These are phyloP conservation scores for Ophiostoma himal-ulmi DNA, from an alignment of 2,329 filamentous ascomycete genomes.

Conservation along the genomic window DNA sequence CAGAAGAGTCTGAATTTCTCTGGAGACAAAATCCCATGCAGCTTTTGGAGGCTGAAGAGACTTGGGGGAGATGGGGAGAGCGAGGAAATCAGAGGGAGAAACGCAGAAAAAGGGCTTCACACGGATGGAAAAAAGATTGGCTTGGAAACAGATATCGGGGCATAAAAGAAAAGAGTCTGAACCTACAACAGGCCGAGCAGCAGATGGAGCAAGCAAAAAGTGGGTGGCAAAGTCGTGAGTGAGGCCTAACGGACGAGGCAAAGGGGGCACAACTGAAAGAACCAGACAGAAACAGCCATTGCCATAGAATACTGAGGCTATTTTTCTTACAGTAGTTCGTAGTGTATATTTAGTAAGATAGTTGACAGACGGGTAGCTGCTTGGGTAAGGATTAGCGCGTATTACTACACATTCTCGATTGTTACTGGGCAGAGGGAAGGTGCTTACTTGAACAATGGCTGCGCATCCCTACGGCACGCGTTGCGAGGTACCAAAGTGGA, in stretches of 20 bases:
- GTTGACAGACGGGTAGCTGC: background rate
- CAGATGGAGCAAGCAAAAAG: slow-evolving; percentile 15
- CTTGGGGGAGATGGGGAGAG: background rate
- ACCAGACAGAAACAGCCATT: slow-evolving; percentile 10
- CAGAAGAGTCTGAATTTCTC: slow-evolving; percentile 8
- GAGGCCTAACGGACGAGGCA: background rate
- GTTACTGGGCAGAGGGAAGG: background rate
- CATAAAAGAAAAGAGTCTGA: background rate
- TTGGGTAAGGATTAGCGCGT: slow-evolving; percentile 5
- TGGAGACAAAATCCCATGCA: background rate
- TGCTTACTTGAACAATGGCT: background rate
- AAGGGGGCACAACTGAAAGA: slow-evolving; percentile 15
- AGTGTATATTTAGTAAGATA: background rate
- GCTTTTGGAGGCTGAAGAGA: background rate
- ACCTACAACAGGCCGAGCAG: background rate
- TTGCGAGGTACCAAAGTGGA: slow-evolving; percentile 9
- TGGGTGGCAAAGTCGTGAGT: slow-evolving; percentile 17
- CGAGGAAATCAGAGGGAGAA: background rate
- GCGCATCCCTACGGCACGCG: background rate
- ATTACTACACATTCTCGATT: background rate
- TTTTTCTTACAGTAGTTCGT: slow-evolving; percentile 17
- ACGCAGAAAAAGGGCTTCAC: background rate
- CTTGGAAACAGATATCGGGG: background rate
- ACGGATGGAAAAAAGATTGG: background rate
- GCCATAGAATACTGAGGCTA: slow-evolving; percentile 19